Base-by-base conservation (phyloP, 345 rosid species). In the Rubroshorea leprosula region DNA sequence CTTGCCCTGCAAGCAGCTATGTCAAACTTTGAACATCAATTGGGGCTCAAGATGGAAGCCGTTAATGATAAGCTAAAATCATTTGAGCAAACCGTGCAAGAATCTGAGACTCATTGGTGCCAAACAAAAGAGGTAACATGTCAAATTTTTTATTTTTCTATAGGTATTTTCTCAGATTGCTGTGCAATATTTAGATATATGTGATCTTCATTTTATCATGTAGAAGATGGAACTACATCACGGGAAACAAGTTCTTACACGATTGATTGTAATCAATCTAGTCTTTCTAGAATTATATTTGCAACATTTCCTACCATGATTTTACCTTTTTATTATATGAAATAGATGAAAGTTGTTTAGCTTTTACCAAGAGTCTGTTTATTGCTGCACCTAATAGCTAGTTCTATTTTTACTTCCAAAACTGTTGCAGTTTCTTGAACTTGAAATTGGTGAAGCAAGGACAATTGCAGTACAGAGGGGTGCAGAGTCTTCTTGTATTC, bases 381-480 rank as follows among this genome's bases (percentile, higher is more conserved):
- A 51, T 3, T 23, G 47, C 14, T 14, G 8, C 10, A 17, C 26
- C 16, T 14, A 41, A 41, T 11, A 16, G 47, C 17, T 7, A 44
- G 22, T 18, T 11, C 24, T 45, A 25, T 57, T 66, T 57, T 23
- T 23, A 20, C 41, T 44, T 6, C 43, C 47, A 57, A 7, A 20
- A 53, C 22, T 69, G 72, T 48, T 60, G 24, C 83, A 93, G 99
- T 69, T 72, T 64, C 75, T 87, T 68, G 96, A 89, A 67, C 68
- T 63, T 64, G 97, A 89, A 76, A 61, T 89, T 56, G 84, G 80
- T 64, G 87, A 83, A 23, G 80, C 88, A 57, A 83, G 77, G 80
- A 65, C 76, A 60, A 65, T 53, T 65, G 86, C 88, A 56, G 78
- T 61, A n/a, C 83, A 85, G 67, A 83, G 78, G 71, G 72, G 73